These are phyloP conservation scores for Babesia bovis DNA, from an alignment of 169 alveolate species.

Conservation along the genomic window DNA sequence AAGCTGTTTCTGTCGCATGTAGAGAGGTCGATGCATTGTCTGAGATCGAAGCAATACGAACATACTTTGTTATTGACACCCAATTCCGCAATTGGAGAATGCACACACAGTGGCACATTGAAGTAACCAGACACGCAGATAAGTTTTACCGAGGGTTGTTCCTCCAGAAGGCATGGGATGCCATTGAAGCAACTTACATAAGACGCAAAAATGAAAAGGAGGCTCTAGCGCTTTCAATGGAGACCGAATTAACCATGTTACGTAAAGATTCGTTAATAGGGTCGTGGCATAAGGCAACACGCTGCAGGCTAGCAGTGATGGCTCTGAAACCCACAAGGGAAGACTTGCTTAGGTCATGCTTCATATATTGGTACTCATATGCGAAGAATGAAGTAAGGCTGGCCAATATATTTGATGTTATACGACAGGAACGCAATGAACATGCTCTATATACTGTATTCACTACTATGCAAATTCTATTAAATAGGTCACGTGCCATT, in stretches of 20 bases:
- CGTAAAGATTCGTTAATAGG: background rate
- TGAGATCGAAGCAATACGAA: conserved; percentile 8
- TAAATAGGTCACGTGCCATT: background rate
- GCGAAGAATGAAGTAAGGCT: background rate
- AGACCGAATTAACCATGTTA: background rate
- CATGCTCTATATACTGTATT: background rate
- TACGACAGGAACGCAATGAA: background rate
- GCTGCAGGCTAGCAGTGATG: background rate
- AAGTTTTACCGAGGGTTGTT: conserved; percentile 10
- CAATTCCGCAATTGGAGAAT: conserved; percentile 17
- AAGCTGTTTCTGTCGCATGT: conserved; percentile 14
- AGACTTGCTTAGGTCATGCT: background rate
- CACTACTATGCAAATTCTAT: background rate
- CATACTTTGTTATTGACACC: background rate
- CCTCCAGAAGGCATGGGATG: conserved; percentile 16
- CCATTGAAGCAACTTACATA: background rate
- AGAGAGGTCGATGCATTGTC: conserved; percentile 11
- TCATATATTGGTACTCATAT: conserved; percentile 3
- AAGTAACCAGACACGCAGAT: background rate
- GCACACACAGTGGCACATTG: conserved; percentile 29
- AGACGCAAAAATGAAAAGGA: background rate
- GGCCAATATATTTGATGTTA: background rate
- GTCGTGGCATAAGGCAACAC: conserved; percentile 13
- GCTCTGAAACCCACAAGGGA: background rate
- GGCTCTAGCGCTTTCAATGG: background rate